Percentiles rank a stretch among this genome's conserved stretches.
phyloP scores from a whole-genome alignment of 495 filamentous ascomycete species.

The Amorphotheca resinae region DNA sequence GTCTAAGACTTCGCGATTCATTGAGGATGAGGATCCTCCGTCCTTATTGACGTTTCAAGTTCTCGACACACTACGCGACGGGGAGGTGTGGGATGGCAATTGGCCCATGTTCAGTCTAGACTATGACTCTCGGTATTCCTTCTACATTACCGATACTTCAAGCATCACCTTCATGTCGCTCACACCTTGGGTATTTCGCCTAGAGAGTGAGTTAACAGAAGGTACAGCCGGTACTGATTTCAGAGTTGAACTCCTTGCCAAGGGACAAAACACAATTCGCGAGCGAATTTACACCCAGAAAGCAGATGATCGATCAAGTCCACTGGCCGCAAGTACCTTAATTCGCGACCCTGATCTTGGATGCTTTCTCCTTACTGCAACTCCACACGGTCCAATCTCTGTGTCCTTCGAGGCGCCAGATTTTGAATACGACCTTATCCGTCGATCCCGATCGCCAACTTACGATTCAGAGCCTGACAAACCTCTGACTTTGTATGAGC shows the following conservation, averaged over 20 bases:
- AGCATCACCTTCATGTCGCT: slow-evolving; percentile 63
- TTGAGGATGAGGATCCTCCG: slow-evolving; percentile 20
- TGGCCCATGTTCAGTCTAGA: slow-evolving; percentile 71
- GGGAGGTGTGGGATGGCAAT: slow-evolving; percentile 35
- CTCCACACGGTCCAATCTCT: slow-evolving; percentile 47
- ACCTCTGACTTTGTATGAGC: slow-evolving; percentile 32
- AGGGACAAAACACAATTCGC: slow-evolving; percentile 45
- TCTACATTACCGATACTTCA: slow-evolving; percentile 62
- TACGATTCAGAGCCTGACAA: slow-evolving; percentile 25
- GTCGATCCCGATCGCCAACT: slow-evolving; percentile 24
- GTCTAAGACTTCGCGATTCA: slow-evolving; percentile 4
- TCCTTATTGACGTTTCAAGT: slow-evolving; percentile 38
- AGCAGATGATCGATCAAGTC: slow-evolving; percentile 23
- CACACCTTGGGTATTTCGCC: slow-evolving; percentile 57
- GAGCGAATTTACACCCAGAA: slow-evolving; percentile 45
- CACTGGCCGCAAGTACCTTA: slow-evolving; percentile 48
- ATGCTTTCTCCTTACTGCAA: slow-evolving; percentile 65
- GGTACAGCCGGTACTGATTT: slow-evolving; percentile 56
- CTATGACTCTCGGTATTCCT: slow-evolving; percentile 57
- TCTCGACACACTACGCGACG: slow-evolving; percentile 46
- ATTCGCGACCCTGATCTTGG: slow-evolving; percentile 65
- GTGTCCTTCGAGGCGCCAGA: slow-evolving; percentile 54
- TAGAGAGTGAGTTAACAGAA: slow-evolving; percentile 63
- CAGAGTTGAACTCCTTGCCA: slow-evolving; percentile 56
- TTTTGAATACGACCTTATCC: slow-evolving; percentile 24